Base-by-base conservation (phyloP, 2,329 filamentous ascomycete genomes). In the Diatrype stigma region DNA sequence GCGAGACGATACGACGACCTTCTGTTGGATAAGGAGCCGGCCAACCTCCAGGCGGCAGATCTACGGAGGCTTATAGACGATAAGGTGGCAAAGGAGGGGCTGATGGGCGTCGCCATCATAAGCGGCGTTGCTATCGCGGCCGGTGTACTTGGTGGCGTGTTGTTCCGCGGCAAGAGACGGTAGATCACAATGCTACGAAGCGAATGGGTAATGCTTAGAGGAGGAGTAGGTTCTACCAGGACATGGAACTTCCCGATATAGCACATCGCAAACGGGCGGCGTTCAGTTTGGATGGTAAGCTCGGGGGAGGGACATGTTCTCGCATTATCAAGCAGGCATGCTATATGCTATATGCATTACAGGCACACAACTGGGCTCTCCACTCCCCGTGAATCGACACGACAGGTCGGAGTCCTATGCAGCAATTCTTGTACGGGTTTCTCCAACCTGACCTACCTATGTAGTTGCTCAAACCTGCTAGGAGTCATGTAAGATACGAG, bases 1-100 rank as follows among this genome's bases (percentile, higher is more conserved):
- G 93, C 93, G 53, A 81, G 93, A 64, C 82, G 90, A 66, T 97
- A 97, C 74, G 99, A 99, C 70, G 93, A 97, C 66, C 79, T 93
- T 46, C 77, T 99, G 55, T 73, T 97, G 49, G 90, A 96, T 56
- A 87, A 93, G 68, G 94, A 99, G 74, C 90, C 91, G 8, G 84
- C 82, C 45, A 99, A 97, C 70, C 72, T 96, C 64, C 94, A 99
- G 73, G 91, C 93, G 23, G 80, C 85, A 50, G 96, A 95, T 71
- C 74, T 99, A 70, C 85, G 89, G 63, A 80, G 85, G 44, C 75
- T 97, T 68, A 96, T 99, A 63, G 93, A 99, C 70, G 93, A 97
- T 67, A 95, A 92, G 75, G 94, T 99, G 54, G 88, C 91, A 50
- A 95, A 87, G 76, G 94, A 99, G 73, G 94, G 94, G 0, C 71